A percentile compares a stretch with the other conserved stretches of the same genome.
phyloP scores from a whole-genome alignment of 495 filamentous ascomycete genomes.

The Penicillium roqueforti region DNA sequence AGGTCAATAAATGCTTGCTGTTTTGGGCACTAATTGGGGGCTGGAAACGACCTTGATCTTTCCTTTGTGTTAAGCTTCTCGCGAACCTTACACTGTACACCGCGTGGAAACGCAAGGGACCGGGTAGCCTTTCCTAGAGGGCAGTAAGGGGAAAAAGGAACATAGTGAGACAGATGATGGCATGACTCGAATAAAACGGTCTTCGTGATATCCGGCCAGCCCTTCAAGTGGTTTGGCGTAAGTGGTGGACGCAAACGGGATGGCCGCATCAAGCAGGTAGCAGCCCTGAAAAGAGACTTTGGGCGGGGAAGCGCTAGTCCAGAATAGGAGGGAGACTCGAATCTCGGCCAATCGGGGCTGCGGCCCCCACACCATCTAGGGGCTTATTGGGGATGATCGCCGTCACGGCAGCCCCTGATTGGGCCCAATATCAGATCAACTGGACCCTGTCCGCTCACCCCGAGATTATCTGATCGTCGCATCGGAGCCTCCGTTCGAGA shows the following conservation, averaged over 20 bases:
- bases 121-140: neutral
- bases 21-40: too few relatives aligned
- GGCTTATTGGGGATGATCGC: neutral
- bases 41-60: neutral
- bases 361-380: neutral
- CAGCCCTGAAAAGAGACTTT: neutral
- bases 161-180: neutral
- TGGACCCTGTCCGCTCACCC: too few relatives aligned
- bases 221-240: neutral
- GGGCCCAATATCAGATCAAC: neutral
- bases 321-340: neutral
- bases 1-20: neutral
- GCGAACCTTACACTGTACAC: neutral
- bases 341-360: neutral
- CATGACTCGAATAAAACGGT: neutral
- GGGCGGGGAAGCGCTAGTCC: neutral
- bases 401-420: neutral
- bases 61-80: neutral
- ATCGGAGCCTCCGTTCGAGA: neutral
- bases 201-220: neutral
- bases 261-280: neutral
- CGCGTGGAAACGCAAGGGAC: neutral
- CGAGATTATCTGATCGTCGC: slow-evolving; percentile 5
- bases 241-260: neutral
- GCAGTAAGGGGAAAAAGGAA: neutral